These are phyloP conservation scores for Nakazawaea populi DNA, from an alignment of 805 yeast genomes.

Conservation along the genomic window DNA sequence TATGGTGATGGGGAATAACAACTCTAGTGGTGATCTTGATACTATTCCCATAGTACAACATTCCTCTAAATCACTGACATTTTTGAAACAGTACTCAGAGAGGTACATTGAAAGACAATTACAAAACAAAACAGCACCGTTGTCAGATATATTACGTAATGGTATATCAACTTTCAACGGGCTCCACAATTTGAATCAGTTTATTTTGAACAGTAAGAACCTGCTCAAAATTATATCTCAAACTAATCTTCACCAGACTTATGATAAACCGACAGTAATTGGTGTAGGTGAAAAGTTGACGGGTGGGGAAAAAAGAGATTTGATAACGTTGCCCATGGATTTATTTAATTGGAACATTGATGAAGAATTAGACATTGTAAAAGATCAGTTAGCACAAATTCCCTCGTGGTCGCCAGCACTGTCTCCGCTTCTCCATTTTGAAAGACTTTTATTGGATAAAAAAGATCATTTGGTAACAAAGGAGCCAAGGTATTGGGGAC, in stretches of 20 bases:
- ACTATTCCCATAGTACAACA: background rate
- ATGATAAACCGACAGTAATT: background rate
- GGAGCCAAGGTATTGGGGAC: conserved; percentile 4
- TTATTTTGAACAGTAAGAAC: background rate
- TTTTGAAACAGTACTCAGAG: background rate
- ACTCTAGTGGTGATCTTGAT: background rate
- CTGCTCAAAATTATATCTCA: background rate
- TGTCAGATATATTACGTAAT: background rate
- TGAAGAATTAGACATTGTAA: conserved; percentile 32
- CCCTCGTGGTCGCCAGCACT: conserved; percentile 57
- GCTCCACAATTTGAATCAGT: background rate
- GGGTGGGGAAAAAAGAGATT: background rate
- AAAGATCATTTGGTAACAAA: background rate
- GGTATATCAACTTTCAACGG: background rate
- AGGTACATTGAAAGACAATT: background rate
- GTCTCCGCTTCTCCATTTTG: conserved; percentile 9
- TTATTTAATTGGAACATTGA: background rate
- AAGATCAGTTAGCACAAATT: conserved; percentile 58
- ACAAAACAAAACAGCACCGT: background rate
- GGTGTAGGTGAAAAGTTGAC: background rate
- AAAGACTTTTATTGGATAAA: background rate
- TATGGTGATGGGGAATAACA: background rate
- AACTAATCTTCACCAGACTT: background rate
- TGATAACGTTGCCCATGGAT: background rate
- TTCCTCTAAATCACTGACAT: background rate